These are phyloP conservation scores for Ulvella scutata DNA, from an alignment of 139 green algal genomes.

Conservation along the genomic window DNA sequence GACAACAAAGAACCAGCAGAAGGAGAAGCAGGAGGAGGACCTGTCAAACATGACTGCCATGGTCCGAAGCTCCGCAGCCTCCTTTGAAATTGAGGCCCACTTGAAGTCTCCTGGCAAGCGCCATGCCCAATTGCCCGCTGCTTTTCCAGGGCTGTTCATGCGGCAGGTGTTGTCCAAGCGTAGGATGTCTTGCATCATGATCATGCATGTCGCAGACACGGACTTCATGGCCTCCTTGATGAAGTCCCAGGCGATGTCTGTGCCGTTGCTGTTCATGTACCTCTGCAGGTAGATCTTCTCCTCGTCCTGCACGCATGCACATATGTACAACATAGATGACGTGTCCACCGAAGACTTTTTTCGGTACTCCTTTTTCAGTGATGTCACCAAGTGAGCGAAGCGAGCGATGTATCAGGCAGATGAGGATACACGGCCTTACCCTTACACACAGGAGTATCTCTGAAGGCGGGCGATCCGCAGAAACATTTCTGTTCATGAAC, in stretches of 20 bases:
- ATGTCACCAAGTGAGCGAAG: too few species aligned
- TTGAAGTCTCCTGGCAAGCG: conserved; percentile 37
- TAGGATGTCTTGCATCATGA: conserved; percentile 94
- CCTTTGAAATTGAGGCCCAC: conserved; percentile 28
- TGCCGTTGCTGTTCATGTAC: conserved; percentile 51
- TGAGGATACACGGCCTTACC: too few species aligned
- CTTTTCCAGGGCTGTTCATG: conserved; percentile 87
- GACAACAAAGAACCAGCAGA: too few species aligned
- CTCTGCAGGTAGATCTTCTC: conserved; percentile 43
- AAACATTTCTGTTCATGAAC: too few species aligned
- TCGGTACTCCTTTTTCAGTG: too few species aligned
- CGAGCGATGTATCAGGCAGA: too few species aligned
- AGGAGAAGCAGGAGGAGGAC: too few species aligned
- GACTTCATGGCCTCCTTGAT: conserved; percentile 51
- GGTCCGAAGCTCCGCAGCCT: conserved; percentile 22
- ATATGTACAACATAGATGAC: too few species aligned
- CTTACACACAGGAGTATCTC: too few species aligned
- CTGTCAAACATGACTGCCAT: conserved; percentile 12
- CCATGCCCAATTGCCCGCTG: conserved; percentile 81
- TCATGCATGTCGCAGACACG: conserved; percentile 50
- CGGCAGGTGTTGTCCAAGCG: conserved; percentile 74
- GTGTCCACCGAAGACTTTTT: too few species aligned
- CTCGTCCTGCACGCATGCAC: conserved; percentile 2
- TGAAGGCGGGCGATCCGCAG: too few species aligned
- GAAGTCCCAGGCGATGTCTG: conserved; percentile 67